Evolutionary conservation across 2,329 filamentous ascomycete species (phyloP).

Genomic region (Beauveria scarabaeidicola): DNA sequence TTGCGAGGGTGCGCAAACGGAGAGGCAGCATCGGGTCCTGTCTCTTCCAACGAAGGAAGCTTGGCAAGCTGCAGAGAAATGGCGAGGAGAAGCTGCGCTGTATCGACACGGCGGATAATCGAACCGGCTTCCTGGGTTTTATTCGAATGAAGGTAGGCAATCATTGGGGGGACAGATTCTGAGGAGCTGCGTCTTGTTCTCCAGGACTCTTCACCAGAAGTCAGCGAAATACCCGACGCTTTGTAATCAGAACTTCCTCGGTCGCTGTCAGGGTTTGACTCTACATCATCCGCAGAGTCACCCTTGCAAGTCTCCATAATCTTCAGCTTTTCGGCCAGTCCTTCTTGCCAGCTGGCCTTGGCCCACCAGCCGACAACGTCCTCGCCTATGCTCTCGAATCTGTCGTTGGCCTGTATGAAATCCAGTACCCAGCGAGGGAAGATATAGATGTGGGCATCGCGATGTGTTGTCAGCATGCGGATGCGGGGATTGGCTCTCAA

Average conservation of each 20-base stretch:
- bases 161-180: conserved; percentile 55
- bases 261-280: conserved; percentile 22
- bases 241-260: conserved; percentile 18
- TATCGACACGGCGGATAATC: conserved; percentile 82
- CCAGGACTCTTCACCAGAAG: not conserved
- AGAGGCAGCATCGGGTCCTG: conserved; percentile 48
- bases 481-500: conserved; percentile 66
- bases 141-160: conserved; percentile 72
- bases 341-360: conserved; percentile 84
- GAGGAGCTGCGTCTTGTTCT: conserved; percentile 5
- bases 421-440: conserved; percentile 88
- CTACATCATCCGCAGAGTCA: conserved; percentile 30
- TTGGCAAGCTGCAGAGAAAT: conserved; percentile 83
- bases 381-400: conserved; percentile 80
- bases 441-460: conserved; percentile 91
- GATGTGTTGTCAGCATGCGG: conserved; percentile 72
- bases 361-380: conserved; percentile 94
- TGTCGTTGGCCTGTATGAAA: conserved; percentile 70
- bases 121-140: conserved; percentile 38
- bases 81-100: conserved; percentile 68
- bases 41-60: conserved; percentile 61
- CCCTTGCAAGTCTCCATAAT: conserved; percentile 51
- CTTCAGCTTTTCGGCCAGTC: conserved; percentile 68
- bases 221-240: not conserved
- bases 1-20: conserved; percentile 73